Evolutionary conservation across 257 asterid genomes (phyloP), one percentile per base, ranked within the genome.

Genomic region (Nicotiana sylvestris): DNA sequence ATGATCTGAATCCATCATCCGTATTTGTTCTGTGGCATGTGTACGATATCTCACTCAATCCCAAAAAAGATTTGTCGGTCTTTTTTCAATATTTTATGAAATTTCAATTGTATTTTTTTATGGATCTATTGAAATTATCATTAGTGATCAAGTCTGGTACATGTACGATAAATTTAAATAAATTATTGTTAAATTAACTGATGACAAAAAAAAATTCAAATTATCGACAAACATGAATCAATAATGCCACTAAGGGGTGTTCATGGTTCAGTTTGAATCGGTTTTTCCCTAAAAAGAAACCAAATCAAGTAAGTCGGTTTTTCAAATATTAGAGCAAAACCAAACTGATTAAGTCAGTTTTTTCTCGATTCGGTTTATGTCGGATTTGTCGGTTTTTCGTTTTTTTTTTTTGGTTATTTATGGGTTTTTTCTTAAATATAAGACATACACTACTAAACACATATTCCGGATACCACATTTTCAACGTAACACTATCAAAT

Each of bases 1-100:
- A 53, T 53, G 58, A 53, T 51, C 29, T 8, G 35, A 29, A 70
- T 70, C 53, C 74, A 64, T 77, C 55, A 78, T 62, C 58, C 43
- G 2, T 74, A 9, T 13, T 49, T 74, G 39, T 74, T 49, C 3
- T 49, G 82, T 37, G 30, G 62, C 86, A 78, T 70, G 85, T 86
- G 89, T 85, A 82, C 80, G 39, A 83, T 86, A 89, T 88, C 89
- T 77, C 85, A 81, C 81, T 85, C 87, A 85, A 91, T 89, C 94
- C 90, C 84, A 49, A 85, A 81, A 87, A 85, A 81, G 91, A 91
- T 91, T 86, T 87, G 94, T 85, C 91, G 90, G 91, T 83, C 82
- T 84, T 78, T 77, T 82, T 85, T 86, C 91, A 85, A 3, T 49
- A 49, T 49, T 49, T 25, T 74, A 11, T 21, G 2, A 72, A 21